Percentiles rank a stretch among this genome's conserved stretches.
phyloP scores from a whole-genome alignment of 768 basidiomycete genomes.

The Leucogyrophana mollusca region DNA sequence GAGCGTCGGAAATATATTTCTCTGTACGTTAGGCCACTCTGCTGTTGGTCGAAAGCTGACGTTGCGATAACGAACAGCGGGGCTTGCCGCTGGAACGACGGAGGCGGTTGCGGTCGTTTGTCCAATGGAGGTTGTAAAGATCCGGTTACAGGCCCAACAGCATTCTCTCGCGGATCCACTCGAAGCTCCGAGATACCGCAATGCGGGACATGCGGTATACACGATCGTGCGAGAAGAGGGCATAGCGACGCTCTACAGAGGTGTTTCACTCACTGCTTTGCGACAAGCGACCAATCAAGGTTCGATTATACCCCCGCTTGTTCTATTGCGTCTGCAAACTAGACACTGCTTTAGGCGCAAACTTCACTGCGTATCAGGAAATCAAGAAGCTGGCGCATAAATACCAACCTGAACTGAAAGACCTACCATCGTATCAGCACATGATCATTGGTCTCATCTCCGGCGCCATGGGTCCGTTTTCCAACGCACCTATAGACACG shows the following conservation, averaged over 20 bases:
- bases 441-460: constrained; percentile 94
- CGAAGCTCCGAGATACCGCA: constrained; percentile 90
- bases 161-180: constrained; percentile 96
- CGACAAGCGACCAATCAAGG: constrained; percentile 99
- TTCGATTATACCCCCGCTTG: constrained; percentile 21
- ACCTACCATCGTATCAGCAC: constrained; percentile 93
- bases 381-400: constrained; percentile 81
- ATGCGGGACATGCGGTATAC: constrained; percentile 95
- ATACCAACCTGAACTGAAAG: constrained; percentile 73
- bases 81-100: constrained; percentile 91
- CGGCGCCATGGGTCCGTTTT: constrained; percentile 98
- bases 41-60: background rate
- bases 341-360: constrained; percentile 60
- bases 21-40: constrained; percentile 54
- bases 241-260: constrained; percentile 79
- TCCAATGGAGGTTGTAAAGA: constrained; percentile 99
- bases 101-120: constrained; percentile 95
- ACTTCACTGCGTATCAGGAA: constrained; percentile 98
- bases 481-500: constrained; percentile 93
- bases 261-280: constrained; percentile 89
- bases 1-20: constrained; percentile 75
- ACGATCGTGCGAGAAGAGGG: constrained; percentile 95
- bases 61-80: constrained; percentile 51
- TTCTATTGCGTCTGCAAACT: background rate
- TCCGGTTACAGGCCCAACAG: constrained; percentile 94